Evolutionary conservation across 148 eudicot genomes (phyloP).

Genomic region (Camellia lanceoleosa): DNA sequence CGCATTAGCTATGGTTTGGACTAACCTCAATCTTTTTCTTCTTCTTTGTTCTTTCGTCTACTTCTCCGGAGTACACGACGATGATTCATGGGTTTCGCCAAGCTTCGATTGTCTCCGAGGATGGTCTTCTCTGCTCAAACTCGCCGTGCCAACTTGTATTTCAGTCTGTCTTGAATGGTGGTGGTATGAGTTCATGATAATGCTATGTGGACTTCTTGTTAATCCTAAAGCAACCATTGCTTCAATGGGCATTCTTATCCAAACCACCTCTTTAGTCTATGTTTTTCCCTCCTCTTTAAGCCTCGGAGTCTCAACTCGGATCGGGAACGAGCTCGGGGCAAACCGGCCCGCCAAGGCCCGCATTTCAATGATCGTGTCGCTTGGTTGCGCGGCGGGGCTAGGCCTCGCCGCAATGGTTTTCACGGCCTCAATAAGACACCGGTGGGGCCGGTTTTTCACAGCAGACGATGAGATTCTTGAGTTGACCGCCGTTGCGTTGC

Average conservation of each 20-base stretch:
- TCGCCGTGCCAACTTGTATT: slow-evolving; percentile 69
- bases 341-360: slow-evolving; percentile 62
- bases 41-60: slow-evolving; percentile 44
- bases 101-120: slow-evolving; percentile 66
- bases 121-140: slow-evolving; percentile 59
- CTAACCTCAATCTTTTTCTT: slow-evolving; percentile 63
- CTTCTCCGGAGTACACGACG: slow-evolving; percentile 54
- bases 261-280: slow-evolving; percentile 76
- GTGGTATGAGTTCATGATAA: slow-evolving; percentile 96
- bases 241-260: slow-evolving; percentile 86
- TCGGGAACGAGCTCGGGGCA: slow-evolving; percentile 81
- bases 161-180: slow-evolving; percentile 95
- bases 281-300: slow-evolving; percentile 77
- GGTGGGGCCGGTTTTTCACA: slow-evolving; percentile 75
- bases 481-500: slow-evolving; percentile 66
- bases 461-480: slow-evolving; percentile 47
- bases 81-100: slow-evolving; percentile 68
- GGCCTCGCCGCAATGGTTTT: slow-evolving; percentile 61
- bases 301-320: slow-evolving; percentile 78
- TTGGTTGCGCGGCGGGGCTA: slow-evolving; percentile 43
- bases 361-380: slow-evolving; percentile 53
- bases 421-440: slow-evolving; percentile 58
- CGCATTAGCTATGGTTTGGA: slow-evolving; percentile 60
- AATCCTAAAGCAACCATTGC: slow-evolving; percentile 81
- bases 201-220: slow-evolving; percentile 63